Evolutionary conservation across 371 early-diverging fungal species (phyloP).

Genomic region (Mortierella polycephala): DNA sequence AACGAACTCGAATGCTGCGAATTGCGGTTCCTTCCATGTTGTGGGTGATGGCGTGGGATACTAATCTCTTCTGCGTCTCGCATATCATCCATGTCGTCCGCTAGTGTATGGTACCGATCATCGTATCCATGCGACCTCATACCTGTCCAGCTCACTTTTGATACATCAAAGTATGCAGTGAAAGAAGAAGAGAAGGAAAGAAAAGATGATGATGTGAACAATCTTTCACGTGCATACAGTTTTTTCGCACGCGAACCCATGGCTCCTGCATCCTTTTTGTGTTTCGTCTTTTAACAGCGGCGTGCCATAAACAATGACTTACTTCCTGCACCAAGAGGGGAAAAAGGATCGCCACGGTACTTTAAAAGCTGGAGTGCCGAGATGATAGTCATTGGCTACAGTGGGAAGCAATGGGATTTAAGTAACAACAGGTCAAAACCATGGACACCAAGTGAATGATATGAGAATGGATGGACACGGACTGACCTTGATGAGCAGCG

Average conservation of each 20-base stretch:
- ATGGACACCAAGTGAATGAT: neutral
- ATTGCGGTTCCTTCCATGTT: constrained; percentile 22
- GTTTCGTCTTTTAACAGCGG: neutral
- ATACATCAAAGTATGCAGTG: neutral
- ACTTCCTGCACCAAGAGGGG: constrained; percentile 36
- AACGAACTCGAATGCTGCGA: constrained; percentile 47
- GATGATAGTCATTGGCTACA: constrained; percentile 50
- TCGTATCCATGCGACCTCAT: constrained; percentile 24
- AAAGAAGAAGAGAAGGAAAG: neutral
- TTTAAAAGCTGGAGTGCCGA: constrained; percentile 51
- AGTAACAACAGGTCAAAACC: no score
- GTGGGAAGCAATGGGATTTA: no score
- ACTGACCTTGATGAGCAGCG: constrained; percentile 46
- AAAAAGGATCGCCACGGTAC: constrained; percentile 50
- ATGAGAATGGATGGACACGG: neutral
- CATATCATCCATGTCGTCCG: constrained; percentile 42
- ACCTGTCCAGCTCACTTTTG: constrained; percentile 24
- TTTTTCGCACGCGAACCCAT: neutral
- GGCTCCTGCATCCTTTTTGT: neutral
- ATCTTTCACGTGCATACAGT: neutral
- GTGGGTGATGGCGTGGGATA: constrained; percentile 43
- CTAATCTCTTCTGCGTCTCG: constrained; percentile 53
- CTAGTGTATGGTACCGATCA: constrained; percentile 35
- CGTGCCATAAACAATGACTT: constrained; percentile 4
- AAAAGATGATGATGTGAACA: neutral